Conservation (phyloP, 2,329 filamentous ascomycete species). For the Ilyonectria destructans region DNA sequence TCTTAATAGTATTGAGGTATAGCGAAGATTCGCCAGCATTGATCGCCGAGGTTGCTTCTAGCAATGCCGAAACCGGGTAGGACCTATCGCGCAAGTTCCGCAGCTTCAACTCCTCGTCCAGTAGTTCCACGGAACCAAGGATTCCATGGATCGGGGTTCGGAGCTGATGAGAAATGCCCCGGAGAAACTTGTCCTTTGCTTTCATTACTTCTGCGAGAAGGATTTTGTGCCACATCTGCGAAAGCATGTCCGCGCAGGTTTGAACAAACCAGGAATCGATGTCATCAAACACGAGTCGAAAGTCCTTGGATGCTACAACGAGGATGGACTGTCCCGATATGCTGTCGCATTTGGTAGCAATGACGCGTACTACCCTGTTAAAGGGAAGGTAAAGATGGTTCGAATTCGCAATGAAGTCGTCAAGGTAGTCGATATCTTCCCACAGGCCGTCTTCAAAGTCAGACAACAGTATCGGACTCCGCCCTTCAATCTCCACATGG, state of each 20-base stretch:
- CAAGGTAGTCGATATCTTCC: slow-evolving; percentile 60
- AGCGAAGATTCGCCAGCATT: slow-evolving; percentile 24
- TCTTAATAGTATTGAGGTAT: slow-evolving; percentile 56
- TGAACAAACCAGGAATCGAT: slow-evolving; percentile 63
- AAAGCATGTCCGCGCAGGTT: slow-evolving; percentile 57
- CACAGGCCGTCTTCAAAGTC: slow-evolving; percentile 59
- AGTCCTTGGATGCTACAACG: slow-evolving; percentile 58
- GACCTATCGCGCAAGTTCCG: slow-evolving; percentile 27
- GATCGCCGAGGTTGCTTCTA: slow-evolving; percentile 20
- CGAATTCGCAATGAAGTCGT: slow-evolving; percentile 54
- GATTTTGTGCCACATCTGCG: slow-evolving; percentile 57
- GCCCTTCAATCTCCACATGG: slow-evolving; percentile 47
- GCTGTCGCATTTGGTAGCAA: slow-evolving; percentile 56
- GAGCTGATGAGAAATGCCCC: slow-evolving; percentile 64
- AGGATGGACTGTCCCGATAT: slow-evolving; percentile 53
- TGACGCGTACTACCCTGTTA: slow-evolving; percentile 54
- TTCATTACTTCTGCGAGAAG: slow-evolving; percentile 58
- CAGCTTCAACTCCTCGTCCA: slow-evolving; percentile 59
- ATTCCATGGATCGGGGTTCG: slow-evolving; percentile 66
- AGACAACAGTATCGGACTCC: slow-evolving; percentile 44
- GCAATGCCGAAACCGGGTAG: background rate
- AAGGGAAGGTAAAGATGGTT: slow-evolving; percentile 54
- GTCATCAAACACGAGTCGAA: slow-evolving; percentile 64
- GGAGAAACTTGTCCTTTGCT: slow-evolving; percentile 62
- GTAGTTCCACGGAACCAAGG: slow-evolving; percentile 56